Conservation (phyloP, 106 monocot genomes). For the Acanthochlamys bracteata region DNA sequence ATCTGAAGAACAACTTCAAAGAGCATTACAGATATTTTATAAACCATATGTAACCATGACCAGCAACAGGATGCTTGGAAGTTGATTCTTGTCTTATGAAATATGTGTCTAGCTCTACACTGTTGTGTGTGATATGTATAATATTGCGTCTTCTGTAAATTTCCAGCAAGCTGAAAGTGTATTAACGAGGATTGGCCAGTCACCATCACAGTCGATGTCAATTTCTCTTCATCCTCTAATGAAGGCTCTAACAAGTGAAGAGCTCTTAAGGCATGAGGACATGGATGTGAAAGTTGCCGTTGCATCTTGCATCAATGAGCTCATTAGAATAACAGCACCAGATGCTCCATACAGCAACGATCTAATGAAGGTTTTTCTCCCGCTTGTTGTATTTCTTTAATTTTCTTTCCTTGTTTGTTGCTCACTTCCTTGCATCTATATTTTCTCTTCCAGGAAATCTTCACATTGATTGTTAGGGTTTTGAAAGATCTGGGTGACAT, state of each 20-base stretch:
- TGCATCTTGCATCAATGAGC: conserved; percentile 27
- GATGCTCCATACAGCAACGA: conserved; percentile 25
- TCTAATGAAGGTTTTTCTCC: conserved; percentile 19
- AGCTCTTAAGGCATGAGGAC: conserved; percentile 23
- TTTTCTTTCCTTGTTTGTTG: not conserved
- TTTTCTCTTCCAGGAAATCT: conserved; percentile 18
- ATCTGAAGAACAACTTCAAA: too few species aligned
- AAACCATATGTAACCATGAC: too few species aligned
- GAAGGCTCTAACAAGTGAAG: conserved; percentile 13
- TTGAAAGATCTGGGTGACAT: conserved; percentile 28
- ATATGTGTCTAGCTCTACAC: too few species aligned
- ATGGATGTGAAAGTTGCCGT: conserved; percentile 25
- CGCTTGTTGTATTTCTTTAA: not conserved
- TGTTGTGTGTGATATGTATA: too few species aligned
- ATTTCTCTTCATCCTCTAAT: conserved; percentile 23
- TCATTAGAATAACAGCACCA: conserved; percentile 40
- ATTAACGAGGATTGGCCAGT: conserved; percentile 23
- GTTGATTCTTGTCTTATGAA: too few species aligned
- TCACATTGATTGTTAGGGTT: conserved; percentile 24
- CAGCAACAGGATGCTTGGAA: too few species aligned
- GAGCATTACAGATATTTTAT: too few species aligned
- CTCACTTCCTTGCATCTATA: too few species aligned
- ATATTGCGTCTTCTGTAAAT: not conserved
- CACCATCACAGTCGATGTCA: conserved; percentile 16
- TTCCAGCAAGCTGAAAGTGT: conserved; percentile 23